Evolutionary conservation across 1,139 yeast species (phyloP), one percentile per base, ranked within the genome.

Genomic region (Pichia sp.): DNA sequence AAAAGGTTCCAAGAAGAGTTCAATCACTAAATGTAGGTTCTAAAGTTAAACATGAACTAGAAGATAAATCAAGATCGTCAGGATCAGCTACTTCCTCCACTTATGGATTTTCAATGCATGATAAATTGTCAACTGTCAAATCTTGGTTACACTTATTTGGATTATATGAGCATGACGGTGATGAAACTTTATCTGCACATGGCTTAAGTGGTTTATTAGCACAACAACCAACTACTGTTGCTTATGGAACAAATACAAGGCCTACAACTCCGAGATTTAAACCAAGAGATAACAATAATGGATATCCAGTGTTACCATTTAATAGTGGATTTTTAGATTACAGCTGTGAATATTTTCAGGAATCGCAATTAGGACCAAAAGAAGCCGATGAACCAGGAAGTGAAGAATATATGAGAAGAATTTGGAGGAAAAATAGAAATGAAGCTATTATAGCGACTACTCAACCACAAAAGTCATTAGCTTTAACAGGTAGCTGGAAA

Each of bases 341-440:
- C 71, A 81, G 92, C 60, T 74, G 86, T 55, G 98, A 92, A 63
- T 90, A 89, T 62, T 92, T 90, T 68, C 96, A 90, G 61, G 97
- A 90, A 62, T 97, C 99, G 0, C 97, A 92, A 63, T 86, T 92
- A 85, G 81, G 88, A 25, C 82, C 81, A 54, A 78, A 81, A 50
- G 97, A 92, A 60, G 72, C 81, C 26, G 97, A 92, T 58, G 96
- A 90, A 62, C 95, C 96, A 0, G 98, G 97, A 0, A 86, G 96
- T 50, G 80, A 83, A 53, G 92, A 88, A 54, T 87, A 88, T 59
- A 81, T 86, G 35, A 83, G 81, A 58, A 74, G 96, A 52, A 70
- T 86, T 34, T 92, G 97, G 97, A 76, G 97, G 58, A 75, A 95
- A 55, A 86, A 86, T 59, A 75, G 98, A 56, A 92, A 92, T 63